Evolutionary conservation across 2,329 filamentous ascomycete species (phyloP).

Genomic region (Uncinocarpus reesii): DNA sequence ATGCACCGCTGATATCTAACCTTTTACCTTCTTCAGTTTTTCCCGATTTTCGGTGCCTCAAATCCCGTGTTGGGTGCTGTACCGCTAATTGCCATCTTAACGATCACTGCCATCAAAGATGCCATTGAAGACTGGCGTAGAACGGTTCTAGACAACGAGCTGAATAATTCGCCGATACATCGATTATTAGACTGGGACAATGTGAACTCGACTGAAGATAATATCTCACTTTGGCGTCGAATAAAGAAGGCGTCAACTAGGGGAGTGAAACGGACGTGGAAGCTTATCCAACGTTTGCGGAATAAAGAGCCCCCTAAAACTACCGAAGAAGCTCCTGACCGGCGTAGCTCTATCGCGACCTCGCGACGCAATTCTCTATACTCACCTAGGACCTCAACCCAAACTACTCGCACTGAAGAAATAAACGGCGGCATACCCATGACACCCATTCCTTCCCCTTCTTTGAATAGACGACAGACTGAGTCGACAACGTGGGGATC

Average conservation of each 20-base stretch:
- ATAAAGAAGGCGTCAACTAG: constrained; percentile 80
- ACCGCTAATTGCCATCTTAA: constrained; percentile 83
- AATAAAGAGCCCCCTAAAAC: constrained; percentile 36
- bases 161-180: constrained; percentile 95
- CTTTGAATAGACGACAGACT: constrained; percentile 4
- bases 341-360: constrained; percentile 52
- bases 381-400: constrained; percentile 43
- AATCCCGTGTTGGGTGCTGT: constrained; percentile 86
- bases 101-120: constrained; percentile 84
- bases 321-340: constrained; percentile 38
- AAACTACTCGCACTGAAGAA: constrained; percentile 39
- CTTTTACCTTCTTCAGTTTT: constrained; percentile 53
- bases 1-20: constrained; percentile 19
- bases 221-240: constrained; percentile 72
- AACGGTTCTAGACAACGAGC: constrained; percentile 79
- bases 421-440: constrained; percentile 70
- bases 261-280: constrained; percentile 47
- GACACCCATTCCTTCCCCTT: constrained; percentile 82
- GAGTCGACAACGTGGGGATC: constrained; percentile 1
- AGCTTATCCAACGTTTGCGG: constrained; percentile 41
- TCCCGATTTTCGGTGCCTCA: constrained; percentile 84
- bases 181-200: constrained; percentile 81
- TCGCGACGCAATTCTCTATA: constrained; percentile 45
- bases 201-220: constrained; percentile 82
- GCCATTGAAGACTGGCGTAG: constrained; percentile 90